Percentiles rank a stretch among this genome's conserved stretches.
Conservation (phyloP, 73 alveolate species). For the Symbiodinium pilosum region DNA sequence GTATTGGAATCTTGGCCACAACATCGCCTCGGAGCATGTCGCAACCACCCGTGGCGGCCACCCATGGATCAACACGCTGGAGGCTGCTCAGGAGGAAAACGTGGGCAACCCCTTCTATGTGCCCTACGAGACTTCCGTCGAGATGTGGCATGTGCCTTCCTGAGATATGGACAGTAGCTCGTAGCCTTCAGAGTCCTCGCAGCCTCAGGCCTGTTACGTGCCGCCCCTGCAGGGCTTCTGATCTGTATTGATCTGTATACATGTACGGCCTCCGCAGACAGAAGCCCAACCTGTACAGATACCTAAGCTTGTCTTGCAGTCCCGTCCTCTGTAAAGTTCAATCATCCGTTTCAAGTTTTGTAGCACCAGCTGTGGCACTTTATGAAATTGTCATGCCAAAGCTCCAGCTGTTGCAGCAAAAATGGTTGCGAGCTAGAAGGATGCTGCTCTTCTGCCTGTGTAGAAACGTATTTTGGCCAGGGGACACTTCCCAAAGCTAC, state of each 20-base stretch:
- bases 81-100: not conserved
- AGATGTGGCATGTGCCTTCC: conserved; percentile 46
- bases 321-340: not conserved
- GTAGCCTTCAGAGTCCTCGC: not conserved
- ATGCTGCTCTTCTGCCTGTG: too few species aligned
- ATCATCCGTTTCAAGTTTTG: not conserved
- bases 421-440: too few species aligned
- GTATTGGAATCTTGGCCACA: conserved; percentile 84
- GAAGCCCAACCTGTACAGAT: not conserved
- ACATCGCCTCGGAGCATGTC: conserved; percentile 69
- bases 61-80: conserved; percentile 58
- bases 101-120: conserved; percentile 55
- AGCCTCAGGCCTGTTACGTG: not conserved
- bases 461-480: too few species aligned
- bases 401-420: not conserved
- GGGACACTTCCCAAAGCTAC: too few species aligned
- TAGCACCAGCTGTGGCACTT: not conserved
- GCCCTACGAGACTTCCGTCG: conserved; percentile 56
- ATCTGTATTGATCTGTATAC: not conserved
- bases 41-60: conserved; percentile 82
- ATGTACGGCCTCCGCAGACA: not conserved
- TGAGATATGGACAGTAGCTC: not conserved
- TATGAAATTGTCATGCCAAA: not conserved
- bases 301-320: not conserved
- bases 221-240: too few species aligned